Percentiles rank a stretch among this genome's conserved stretches.
Conservation (phyloP, 805 yeast species). For the Scheffersomyces ergatensis region DNA sequence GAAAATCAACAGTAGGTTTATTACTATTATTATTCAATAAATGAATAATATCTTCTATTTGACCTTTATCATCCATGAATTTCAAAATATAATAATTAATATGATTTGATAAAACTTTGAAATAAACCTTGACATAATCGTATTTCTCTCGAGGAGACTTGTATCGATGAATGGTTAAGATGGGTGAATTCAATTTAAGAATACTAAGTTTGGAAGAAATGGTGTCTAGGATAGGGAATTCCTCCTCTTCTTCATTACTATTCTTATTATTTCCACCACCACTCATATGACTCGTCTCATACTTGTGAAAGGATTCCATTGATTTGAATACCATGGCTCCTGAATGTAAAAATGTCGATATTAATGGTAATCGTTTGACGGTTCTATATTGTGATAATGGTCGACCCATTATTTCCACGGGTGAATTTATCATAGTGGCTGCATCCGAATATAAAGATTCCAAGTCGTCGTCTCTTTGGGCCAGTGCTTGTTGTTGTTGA, state of each 20-base stretch:
- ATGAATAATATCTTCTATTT: slow-evolving; percentile 8
- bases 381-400: slow-evolving; percentile 7
- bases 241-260: not conserved
- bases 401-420: slow-evolving; percentile 9
- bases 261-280: not conserved
- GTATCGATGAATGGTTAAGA: slow-evolving; percentile 19
- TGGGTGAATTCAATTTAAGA: slow-evolving; percentile 27
- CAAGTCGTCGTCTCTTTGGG: not conserved
- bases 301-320: not conserved
- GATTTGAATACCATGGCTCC: slow-evolving; percentile 6
- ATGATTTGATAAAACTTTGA: slow-evolving; percentile 24
- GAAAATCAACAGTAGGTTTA: slow-evolving; percentile 28
- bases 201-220: slow-evolving; percentile 16
- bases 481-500: not conserved
- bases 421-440: not conserved
- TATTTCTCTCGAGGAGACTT: slow-evolving; percentile 10
- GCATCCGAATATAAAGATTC: not conserved
- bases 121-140: slow-evolving; percentile 28
- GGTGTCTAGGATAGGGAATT: slow-evolving; percentile 14
- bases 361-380: slow-evolving; percentile 14
- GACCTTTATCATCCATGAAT: slow-evolving; percentile 9
- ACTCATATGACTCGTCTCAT: not conserved
- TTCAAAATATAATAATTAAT: slow-evolving; percentile 27
- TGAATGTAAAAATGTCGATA: slow-evolving; percentile 16
- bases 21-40: slow-evolving; percentile 25